Base-by-base conservation (phyloP, 495 filamentous ascomycete genomes). In the Penicillium nucicola region DNA sequence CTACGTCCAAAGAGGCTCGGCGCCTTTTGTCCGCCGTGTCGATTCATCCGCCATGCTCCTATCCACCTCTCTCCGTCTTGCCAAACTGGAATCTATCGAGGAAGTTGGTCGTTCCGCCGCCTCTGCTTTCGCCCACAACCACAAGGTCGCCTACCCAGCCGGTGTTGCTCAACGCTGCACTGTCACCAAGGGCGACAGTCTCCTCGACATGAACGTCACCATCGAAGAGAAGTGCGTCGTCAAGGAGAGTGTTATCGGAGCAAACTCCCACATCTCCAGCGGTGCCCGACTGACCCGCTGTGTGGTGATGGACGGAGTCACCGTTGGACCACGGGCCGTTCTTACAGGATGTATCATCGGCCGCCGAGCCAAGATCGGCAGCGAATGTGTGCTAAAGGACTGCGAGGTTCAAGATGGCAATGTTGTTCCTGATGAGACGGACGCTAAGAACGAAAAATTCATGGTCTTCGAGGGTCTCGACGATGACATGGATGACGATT, bases 371-470 rank as follows among this genome's bases (percentile, higher is more conserved):
- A 83, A 83, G 59, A 79, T 97, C 39, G 90, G 91, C 1, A 84
- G 86, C 19, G 86, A 86, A 38, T 86, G 81, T 39, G 76, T 77
- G 14, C 70, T 98, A 46, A 88, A 83, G 46, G 90, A 97, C 50
- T 95, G 90, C 57, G 91, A 96, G 67, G 83, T 97, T 2, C 89
- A 95, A 64, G 89, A 96, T 65, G 88, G 85, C 25, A 79, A 86
- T 62, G 71, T 87, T n/a, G 88, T 97, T 11, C 82, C 86, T 50
- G 83, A 88, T 18, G 84, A 82, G 59, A 91, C 86, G 4, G 89
- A 93, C 56, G 87, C 86, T 17, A 95, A 90, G 69, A 84, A 85
- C 47, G 88, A 91, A 58, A 89, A 89, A 60, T 83, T 96, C 55
- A 92, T 92, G 85, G 81, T 81, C 52, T 92, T 91, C 39, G 86